Evolutionary conservation across 2,329 filamentous ascomycete genomes (phyloP), one percentile per base, ranked within the genome.

Genomic region (Cylindrodendrum hubeiense): DNA sequence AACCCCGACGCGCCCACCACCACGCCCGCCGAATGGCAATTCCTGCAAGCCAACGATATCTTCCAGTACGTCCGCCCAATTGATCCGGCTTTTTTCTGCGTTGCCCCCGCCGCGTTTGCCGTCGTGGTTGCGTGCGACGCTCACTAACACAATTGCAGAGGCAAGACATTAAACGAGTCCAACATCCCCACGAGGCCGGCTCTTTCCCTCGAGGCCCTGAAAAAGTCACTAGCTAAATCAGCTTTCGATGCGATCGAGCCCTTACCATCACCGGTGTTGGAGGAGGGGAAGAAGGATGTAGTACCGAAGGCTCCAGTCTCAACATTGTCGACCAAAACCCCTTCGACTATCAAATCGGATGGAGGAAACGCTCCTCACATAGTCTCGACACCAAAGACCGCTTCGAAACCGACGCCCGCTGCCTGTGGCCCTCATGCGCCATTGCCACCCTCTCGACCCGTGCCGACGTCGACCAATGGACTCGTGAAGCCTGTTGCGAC

Each of bases 11-110:
- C 85, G 83, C 84, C 83, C 63, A 81, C 85, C 64, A 78, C 81
- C 76, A 84, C 83, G 60, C 72, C 82, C 19, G 84, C 82, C 71
- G 87, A 90, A 81, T 81, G 79, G 75, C 82, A 85, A 67, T 90
- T 89, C 67, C 78, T 90, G 62, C 82, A 87, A 71, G 84, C 83
- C 49, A 85, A 83, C 70, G 87, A 90, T 74, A 85, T 90, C 63
- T 78, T 86, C 71, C 85, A 87, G 89, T 91, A 87, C 64, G 88
- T 86, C 34, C 22, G 8, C 17, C 13, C 62, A 63, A 59, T 65
- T 52, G 26, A 63, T 63, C 65, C 15, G 49, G 60, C 71, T 44
- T 19, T 67, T 67, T 71, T 68, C 55, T 49, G n/a, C 59, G 34
- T 47, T 62, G 12, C 58, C 61, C 53, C 58, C 34, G 46, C 63